Base-by-base conservation (phyloP, 768 basidiomycete genomes). In the Amanita pallidorosea region DNA sequence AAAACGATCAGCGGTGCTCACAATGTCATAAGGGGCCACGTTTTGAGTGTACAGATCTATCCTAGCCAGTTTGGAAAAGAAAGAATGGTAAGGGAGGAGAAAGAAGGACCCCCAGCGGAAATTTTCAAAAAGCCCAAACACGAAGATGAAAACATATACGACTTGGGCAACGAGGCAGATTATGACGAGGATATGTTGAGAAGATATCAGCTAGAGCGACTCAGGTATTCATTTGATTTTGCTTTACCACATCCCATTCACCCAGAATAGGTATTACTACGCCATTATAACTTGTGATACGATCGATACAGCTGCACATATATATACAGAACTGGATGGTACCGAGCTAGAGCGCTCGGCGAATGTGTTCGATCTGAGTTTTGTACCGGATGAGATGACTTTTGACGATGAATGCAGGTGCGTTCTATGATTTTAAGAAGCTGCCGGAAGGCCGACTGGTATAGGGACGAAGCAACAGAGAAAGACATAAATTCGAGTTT, bases 301-400 rank as follows among this genome's bases (percentile, higher is more conserved):
- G 1, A 70, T 78, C 8, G 75, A 81, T 31, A 75, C 92, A 4
- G 90, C 94, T 7, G 70, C 77, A 2, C 83, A 92, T 61, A 80
- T 94, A 27, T 87, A 85, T 61, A 66, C 74, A 29, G 93, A 98
- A 62, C 75, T 97, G 22, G 88, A 97, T 56, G 93, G 92, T 13
- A 89, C 95, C 2, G 96, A 99, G 63, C 77, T 98, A 13, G 96
- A 98, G 65, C 82, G 92, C 27, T 96, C 95, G 1, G 95, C 96
- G 3, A 99, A 99, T 63, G 77, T 97, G 6, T 85, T 99, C 53
- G 89, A 99, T 62, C 67, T 99, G 31, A 96, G 94, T 64, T 97
- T 87, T 64, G 91, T 95, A 9, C 90, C 92, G 0, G 82, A 92
- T 27, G 85, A 75, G 20, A 93, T 94, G 91, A 70, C 70, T 2